Base-by-base conservation (phyloP, 441 rosid genomes). In the Adansonia gregorii region DNA sequence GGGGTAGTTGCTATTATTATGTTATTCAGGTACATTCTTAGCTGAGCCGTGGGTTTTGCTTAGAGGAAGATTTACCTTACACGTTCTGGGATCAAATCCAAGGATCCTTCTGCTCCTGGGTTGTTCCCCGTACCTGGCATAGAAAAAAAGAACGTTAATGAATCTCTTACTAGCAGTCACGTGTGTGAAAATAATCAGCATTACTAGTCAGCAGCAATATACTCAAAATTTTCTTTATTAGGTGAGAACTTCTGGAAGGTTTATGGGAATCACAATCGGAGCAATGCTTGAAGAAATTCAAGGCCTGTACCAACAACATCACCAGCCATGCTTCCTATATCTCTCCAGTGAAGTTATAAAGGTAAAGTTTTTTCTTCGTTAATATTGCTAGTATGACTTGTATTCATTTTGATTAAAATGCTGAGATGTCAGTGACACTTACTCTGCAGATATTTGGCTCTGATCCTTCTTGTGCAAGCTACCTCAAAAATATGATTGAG, bases 171-270 rank as follows among this genome's bases (percentile, higher is more conserved):
- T 51, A 49, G 24, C 63, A 11, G 8, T 65, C 63, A 11, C 48
- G 17, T 63, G 52, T 60, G 9, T 64, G 61, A 66, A 66, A 49
- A 46, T 39, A 61, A 43, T 41, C 65, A 76, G 68, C 72, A 24
- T 72, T 67, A 56, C 58, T 22, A 59, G 46, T 74, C 59, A 17
- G 49, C 78, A 1, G 43, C 20, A 78, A 63, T 63, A 67, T 39
- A 49, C 52, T 27, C 39, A 79, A 67, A 72, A 68, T 63, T 79
- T 78, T 73, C 65, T 81, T 81, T 78, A 20, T 59, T 43, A 94
- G 99, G 95, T 96, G 85, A 93, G 99, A 84, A 94, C 98, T 76
- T 97, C 98, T 20, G 93, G 93, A 85, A 94, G 97, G 86, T 92
- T 88, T 85, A 97, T 97, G 95, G 95, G 96, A 72, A 81, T 87